phyloP scores from a whole-genome alignment of 2,329 filamentous ascomycete species.

The Penicillium verrucosum region DNA sequence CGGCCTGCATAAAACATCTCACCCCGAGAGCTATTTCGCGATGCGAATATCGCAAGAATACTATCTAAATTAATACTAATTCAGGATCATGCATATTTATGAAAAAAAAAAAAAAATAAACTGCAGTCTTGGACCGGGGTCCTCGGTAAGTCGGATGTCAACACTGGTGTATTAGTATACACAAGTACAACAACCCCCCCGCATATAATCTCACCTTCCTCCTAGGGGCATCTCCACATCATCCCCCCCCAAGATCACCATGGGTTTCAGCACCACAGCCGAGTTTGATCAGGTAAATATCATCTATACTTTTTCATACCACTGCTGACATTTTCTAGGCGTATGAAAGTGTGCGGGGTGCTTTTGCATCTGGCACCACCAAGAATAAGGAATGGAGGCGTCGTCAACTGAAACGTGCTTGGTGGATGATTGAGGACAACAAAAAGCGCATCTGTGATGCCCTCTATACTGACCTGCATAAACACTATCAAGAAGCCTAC shows the following conservation, averaged over 20 bases:
- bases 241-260: neutral
- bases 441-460: constrained; percentile 15
- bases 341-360: constrained; percentile 10
- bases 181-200: neutral
- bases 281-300: constrained; percentile 16
- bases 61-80: neutral
- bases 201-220: neutral
- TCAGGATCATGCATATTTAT: neutral
- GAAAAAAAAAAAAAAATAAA: neutral
- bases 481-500: constrained; percentile 17
- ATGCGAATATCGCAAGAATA: neutral
- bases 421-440: constrained; percentile 24
- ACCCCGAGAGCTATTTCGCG: neutral
- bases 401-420: constrained; percentile 18
- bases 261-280: constrained; percentile 14
- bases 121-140: neutral
- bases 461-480: constrained; percentile 16
- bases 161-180: no score
- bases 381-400: constrained; percentile 18
- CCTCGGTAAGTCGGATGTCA: neutral
- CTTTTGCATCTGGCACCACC: constrained; percentile 15
- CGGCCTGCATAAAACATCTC: neutral
- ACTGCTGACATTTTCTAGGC: constrained; percentile 9
- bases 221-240: constrained; percentile 5
- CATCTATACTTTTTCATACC: neutral